phyloP scores from a whole-genome alignment of 164 flowering plant genomes.

The Stephania japonica region DNA sequence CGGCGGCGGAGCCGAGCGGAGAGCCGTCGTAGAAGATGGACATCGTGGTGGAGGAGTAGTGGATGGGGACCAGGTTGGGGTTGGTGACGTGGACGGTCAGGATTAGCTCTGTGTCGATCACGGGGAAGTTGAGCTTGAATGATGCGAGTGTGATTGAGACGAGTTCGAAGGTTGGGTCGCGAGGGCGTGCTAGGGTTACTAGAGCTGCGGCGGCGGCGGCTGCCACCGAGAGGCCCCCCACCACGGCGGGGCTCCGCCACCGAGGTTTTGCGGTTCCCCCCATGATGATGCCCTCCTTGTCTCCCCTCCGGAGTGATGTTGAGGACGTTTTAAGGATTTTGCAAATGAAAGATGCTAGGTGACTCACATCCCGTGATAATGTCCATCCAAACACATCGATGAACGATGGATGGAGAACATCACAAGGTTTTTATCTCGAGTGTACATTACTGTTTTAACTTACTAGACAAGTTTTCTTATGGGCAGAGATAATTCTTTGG shows the following conservation, averaged over 20 bases:
- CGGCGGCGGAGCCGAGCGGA: conserved; percentile 60
- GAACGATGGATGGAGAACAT: too few species aligned
- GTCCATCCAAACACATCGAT: too few species aligned
- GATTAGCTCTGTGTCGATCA: conserved; percentile 61
- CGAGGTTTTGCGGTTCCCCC: conserved; percentile 17
- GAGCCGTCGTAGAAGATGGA: conserved; percentile 76
- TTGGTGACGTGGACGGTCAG: conserved; percentile 87
- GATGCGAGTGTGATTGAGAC: conserved; percentile 66
- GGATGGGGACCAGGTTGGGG: conserved; percentile 72
- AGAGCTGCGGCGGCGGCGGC: conserved; percentile 29
- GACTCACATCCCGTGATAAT: too few species aligned
- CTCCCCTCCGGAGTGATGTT: background rate
- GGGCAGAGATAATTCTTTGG: too few species aligned
- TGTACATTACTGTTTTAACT: too few species aligned
- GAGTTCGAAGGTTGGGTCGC: conserved; percentile 69
- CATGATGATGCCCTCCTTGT: background rate
- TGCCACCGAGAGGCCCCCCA: conserved; percentile 51
- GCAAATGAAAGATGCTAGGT: too few species aligned
- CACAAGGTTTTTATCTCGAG: too few species aligned
- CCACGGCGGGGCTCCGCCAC: conserved; percentile 33
- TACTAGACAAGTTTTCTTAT: too few species aligned
- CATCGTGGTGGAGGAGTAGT: conserved; percentile 64
- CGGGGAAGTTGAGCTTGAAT: conserved; percentile 66
- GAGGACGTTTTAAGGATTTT: too few species aligned
- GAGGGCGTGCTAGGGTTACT: conserved; percentile 43